Conservation (phyloP, 331 rosid species). For the Erythrophleum ivorense region DNA sequence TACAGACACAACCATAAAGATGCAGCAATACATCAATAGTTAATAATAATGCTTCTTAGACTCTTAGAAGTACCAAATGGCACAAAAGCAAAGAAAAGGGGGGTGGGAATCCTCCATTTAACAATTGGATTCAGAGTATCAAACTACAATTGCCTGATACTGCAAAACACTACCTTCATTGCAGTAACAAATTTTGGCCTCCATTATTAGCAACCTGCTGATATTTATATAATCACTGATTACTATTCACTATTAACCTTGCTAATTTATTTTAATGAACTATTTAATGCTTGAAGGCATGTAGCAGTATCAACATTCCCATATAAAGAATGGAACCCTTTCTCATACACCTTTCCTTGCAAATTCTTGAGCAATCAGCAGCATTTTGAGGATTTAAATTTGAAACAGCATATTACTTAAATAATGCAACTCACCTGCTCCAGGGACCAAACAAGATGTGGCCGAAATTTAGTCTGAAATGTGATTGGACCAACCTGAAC, state of each 20-base stretch:
- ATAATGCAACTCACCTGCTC: conserved; percentile 71
- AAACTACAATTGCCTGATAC: conserved; percentile 3
- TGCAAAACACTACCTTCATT: not conserved
- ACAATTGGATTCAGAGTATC: conserved; percentile 22
- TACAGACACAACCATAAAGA: conserved; percentile 5
- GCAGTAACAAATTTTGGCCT: not conserved
- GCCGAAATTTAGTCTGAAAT: conserved; percentile 87
- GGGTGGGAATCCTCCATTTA: not conserved
- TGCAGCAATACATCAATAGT: not conserved
- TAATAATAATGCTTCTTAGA: conserved; percentile 2
- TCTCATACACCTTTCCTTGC: not conserved
- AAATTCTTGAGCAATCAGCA: not conserved
- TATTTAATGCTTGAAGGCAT: conserved; percentile 1
- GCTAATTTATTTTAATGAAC: conserved; percentile 9
- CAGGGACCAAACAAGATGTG: conserved; percentile 86
- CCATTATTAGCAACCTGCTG: not conserved
- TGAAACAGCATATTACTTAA: conserved; percentile 4
- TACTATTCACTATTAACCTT: not conserved
- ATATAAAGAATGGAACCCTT: conserved; percentile 30
- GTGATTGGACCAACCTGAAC: conserved; percentile 82
- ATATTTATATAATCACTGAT: not conserved
- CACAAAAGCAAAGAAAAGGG: not conserved
- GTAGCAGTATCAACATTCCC: conserved; percentile 20
- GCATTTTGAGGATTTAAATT: conserved; percentile 26
- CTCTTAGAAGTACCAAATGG: not conserved